phyloP scores from a whole-genome alignment of 1,284 basidiomycete genomes.

The Sporisorium reilianum region DNA sequence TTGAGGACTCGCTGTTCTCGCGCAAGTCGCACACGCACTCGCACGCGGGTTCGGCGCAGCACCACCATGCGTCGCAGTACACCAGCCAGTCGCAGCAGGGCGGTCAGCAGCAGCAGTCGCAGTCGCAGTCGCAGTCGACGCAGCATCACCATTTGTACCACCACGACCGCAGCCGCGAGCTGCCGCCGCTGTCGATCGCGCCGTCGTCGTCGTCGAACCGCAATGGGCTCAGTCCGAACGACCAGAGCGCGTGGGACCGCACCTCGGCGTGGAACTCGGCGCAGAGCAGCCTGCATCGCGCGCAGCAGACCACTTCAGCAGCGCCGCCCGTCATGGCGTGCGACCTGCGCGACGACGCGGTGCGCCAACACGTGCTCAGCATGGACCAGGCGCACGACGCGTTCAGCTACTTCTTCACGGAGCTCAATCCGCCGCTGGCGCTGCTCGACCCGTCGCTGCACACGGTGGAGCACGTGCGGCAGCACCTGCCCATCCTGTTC shows the following conservation, averaged over 20 bases:
- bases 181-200: constrained; percentile 26
- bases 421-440: constrained; percentile 61
- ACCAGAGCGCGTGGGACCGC: constrained; percentile 26
- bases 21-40: constrained; percentile 22
- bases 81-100: constrained; percentile 7
- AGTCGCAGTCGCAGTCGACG: constrained; percentile 3
- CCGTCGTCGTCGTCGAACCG: constrained; percentile 19
- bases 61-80: constrained; percentile 7
- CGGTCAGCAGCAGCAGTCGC: constrained; percentile 7
- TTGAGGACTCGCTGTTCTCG: constrained; percentile 34
- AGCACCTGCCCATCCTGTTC: constrained; percentile 81
- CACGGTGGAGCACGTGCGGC: constrained; percentile 76
- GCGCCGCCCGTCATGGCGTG: constrained; percentile 10
- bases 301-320: constrained; percentile 11
- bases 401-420: constrained; percentile 41
- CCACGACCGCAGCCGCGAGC: constrained; percentile 31
- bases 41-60: constrained; percentile 8
- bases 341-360: constrained; percentile 39
- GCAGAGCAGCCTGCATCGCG: constrained; percentile 16
- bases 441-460: constrained; percentile 69
- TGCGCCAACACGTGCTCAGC: constrained; percentile 39
- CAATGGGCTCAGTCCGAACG: constrained; percentile 14
- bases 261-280: constrained; percentile 29
- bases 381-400: constrained; percentile 41
- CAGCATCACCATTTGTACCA: constrained; percentile 22